Percentiles rank a stretch among this genome's conserved stretches.
Evolutionary conservation across 2,329 filamentous ascomycete genomes (phyloP).

Genomic region (Fusarium sp.): DNA sequence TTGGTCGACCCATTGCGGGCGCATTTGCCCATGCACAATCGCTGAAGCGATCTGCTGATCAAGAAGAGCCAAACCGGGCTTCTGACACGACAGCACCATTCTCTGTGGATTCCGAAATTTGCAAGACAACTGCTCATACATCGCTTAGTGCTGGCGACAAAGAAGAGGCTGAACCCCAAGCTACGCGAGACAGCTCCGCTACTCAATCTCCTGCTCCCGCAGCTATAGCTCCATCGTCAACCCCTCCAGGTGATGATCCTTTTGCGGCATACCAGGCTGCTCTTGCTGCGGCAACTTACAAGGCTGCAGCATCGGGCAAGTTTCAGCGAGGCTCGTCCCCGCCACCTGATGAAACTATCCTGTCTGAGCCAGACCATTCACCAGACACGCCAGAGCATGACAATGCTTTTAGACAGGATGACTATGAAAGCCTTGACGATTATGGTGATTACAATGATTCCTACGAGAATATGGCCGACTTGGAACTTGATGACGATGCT

Average conservation of each 20-base stretch:
- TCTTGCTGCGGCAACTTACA: conserved; percentile 82
- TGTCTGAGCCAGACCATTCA: conserved; percentile 29
- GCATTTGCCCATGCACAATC: conserved; percentile 67
- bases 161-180: conserved; percentile 24
- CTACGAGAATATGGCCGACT: conserved; percentile 75
- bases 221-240: conserved; percentile 14
- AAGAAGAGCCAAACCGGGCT: conserved; percentile 55
- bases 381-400: conserved; percentile 24
- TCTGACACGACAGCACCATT: conserved; percentile 61
- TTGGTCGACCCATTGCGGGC: conserved; percentile 70
- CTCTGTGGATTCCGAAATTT: conserved; percentile 59
- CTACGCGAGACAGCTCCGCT: conserved; percentile 11
- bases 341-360: conserved; percentile 45
- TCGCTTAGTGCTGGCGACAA: conserved; percentile 57
- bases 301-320: conserved; percentile 80
- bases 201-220: conserved; percentile 19
- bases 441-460: conserved; percentile 60
- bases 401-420: conserved; percentile 53
- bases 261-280: conserved; percentile 83
- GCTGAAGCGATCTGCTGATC: conserved; percentile 53
- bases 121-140: conserved; percentile 66
- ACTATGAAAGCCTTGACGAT: conserved; percentile 57
- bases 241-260: conserved; percentile 33
- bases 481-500: conserved; percentile 82
- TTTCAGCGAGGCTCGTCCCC: conserved; percentile 73